Evolutionary conservation across 768 basidiomycete species (phyloP), one percentile per base, ranked within the genome.

Genomic region (Psilocybe cyanescens): DNA sequence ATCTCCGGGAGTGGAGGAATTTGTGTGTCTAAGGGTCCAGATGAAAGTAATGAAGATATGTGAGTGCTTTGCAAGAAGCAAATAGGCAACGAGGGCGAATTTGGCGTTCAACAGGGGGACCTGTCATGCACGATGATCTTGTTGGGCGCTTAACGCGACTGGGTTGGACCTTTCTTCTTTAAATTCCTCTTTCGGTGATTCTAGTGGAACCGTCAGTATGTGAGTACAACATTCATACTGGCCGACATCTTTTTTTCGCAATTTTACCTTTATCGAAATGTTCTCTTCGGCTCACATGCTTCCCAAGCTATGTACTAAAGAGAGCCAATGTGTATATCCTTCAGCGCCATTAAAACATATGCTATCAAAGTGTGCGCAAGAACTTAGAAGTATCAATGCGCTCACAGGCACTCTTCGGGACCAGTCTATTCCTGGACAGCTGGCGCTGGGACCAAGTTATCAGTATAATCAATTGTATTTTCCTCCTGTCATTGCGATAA

Each of bases 301-400:
- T 28, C 51, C 52, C 19, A 70, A 68, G 59, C 63, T 48, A 70
- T 71, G 71, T 68, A 70, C 52, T 65, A 73, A 58, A 67, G 71
- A 2, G 70, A 74, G 58, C 72, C 72, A 0, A 68, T 73, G 70
- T 72, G 73, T 71, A 71, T 74, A 56, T 65, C 60, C 7, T 74
- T 73, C 53, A n/a, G 29, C 12, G 39, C 29, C 2, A 50, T 53
- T 39, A 30, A 33, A 0, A 29, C 44, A 31, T 48, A 30, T 19
- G 72, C 73, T 1, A 65, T 74, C 30, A 72, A 73, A 58, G 60
- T 73, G 30, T 74, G 68, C 4, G 67, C 71, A 16, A 70, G 73
- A n/a, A 72, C 19, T 19, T 19, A 19, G 19, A 19, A 19, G 72
- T 2, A 48, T 74, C 52, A 72, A 74, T 58, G 71, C 67, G 2